These are phyloP conservation scores for Alternaria viburni DNA, from an alignment of 2,329 filamentous ascomycete species.

Conservation along the genomic window DNA sequence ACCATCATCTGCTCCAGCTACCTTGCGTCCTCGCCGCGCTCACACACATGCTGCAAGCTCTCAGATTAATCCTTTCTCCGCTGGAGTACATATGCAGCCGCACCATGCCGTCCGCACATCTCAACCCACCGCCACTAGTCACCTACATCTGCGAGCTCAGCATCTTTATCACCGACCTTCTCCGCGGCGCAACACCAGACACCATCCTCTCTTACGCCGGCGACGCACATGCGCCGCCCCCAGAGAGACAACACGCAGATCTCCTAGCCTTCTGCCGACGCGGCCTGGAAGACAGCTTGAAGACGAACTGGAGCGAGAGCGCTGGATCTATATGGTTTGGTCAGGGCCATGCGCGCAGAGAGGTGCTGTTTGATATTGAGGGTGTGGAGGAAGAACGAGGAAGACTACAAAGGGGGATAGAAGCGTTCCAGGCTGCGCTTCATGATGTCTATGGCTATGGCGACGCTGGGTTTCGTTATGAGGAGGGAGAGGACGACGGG, in stretches of 20 bases:
- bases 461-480: background rate
- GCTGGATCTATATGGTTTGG: slow-evolving; percentile 53
- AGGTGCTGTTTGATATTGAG: slow-evolving; percentile 51
- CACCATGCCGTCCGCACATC: slow-evolving; percentile 6
- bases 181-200: slow-evolving; percentile 31
- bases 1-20: slow-evolving; percentile 46
- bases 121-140: slow-evolving; percentile 36
- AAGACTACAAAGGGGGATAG: slow-evolving; percentile 13
- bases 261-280: slow-evolving; percentile 42
- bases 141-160: slow-evolving; percentile 50
- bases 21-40: slow-evolving; percentile 50
- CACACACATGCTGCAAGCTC: slow-evolving; percentile 49
- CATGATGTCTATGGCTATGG: background rate
- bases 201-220: slow-evolving; percentile 22
- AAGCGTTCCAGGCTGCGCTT: background rate
- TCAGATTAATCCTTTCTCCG: slow-evolving; percentile 49
- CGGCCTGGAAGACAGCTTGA: slow-evolving; percentile 54
- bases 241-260: slow-evolving; percentile 3
- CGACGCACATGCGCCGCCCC: slow-evolving; percentile 6
- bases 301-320: slow-evolving; percentile 53
- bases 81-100: slow-evolving; percentile 57
- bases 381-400: slow-evolving; percentile 36
- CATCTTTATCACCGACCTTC: slow-evolving; percentile 36
- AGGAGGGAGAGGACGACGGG: background rate
- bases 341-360: slow-evolving; percentile 52